Percentiles rank a stretch among this genome's conserved stretches.
Evolutionary conservation across 2,329 filamentous ascomycete species (phyloP).

Genomic region (Colletotrichum endophyticum): DNA sequence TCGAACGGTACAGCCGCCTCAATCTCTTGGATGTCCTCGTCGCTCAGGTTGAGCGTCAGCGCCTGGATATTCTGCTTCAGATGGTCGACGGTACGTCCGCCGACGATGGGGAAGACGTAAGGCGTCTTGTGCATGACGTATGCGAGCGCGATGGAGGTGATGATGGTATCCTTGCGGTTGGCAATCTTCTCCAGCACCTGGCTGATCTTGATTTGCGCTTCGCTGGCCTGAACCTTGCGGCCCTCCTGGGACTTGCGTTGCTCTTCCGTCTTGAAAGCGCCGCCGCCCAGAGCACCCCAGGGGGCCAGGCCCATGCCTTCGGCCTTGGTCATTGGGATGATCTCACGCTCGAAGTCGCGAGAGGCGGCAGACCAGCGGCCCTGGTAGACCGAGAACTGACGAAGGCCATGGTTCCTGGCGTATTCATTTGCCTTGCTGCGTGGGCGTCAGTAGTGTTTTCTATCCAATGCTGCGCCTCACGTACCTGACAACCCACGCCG

Average conservation of each 20-base stretch:
- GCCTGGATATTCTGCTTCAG: constrained; percentile 74
- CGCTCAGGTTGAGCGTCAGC: constrained; percentile 61
- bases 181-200: constrained; percentile 55
- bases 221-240: constrained; percentile 44
- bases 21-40: constrained; percentile 69
- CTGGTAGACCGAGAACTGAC: constrained; percentile 73
- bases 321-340: constrained; percentile 67
- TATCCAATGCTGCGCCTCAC: neutral
- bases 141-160: constrained; percentile 65
- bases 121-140: constrained; percentile 77
- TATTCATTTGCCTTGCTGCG: constrained; percentile 68
- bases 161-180: constrained; percentile 42
- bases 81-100: constrained; percentile 72
- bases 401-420: constrained; percentile 72
- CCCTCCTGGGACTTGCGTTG: constrained; percentile 37
- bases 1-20: constrained; percentile 68
- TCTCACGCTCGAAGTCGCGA: constrained; percentile 75
- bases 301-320: constrained; percentile 67
- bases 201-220: constrained; percentile 58
- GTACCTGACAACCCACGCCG: constrained; percentile 69
- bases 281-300: constrained; percentile 56
- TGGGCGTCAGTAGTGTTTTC: neutral
- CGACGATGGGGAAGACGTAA: constrained; percentile 76
- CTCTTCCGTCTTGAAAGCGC: constrained; percentile 36
- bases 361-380: constrained; percentile 65